A percentile compares a stretch with the other conserved stretches of the same genome.
Conservation (phyloP, 1,284 basidiomycete species). For the Sporisorium reilianum region DNA sequence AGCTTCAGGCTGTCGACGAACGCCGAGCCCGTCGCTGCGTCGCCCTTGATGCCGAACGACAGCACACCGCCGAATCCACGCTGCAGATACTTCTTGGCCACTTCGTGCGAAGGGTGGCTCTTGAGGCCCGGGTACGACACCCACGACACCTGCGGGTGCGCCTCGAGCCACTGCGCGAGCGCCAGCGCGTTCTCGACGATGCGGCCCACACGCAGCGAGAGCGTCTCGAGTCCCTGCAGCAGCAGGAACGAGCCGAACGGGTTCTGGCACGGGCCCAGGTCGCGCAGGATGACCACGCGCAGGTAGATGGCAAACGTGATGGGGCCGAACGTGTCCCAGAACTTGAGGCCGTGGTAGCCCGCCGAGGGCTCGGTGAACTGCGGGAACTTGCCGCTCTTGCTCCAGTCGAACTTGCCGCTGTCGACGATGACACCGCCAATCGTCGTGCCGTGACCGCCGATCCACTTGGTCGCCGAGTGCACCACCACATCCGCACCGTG, state of each 20-base stretch:
- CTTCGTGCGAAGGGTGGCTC: slow-evolving; percentile 76
- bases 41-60: slow-evolving; percentile 83
- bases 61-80: slow-evolving; percentile 80
- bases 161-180: slow-evolving; percentile 80
- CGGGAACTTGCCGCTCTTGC: slow-evolving; percentile 80
- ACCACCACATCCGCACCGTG: slow-evolving; percentile 88
- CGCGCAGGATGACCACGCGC: slow-evolving; percentile 80
- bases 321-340: slow-evolving; percentile 77
- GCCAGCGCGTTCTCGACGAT: slow-evolving; percentile 82
- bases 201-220: slow-evolving; percentile 81
- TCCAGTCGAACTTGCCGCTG: slow-evolving; percentile 87
- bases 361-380: slow-evolving; percentile 84
- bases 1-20: slow-evolving; percentile 82
- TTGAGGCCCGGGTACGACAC: slow-evolving; percentile 83
- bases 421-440: slow-evolving; percentile 87
- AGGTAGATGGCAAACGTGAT: slow-evolving; percentile 81
- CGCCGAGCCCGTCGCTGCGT: slow-evolving; percentile 75
- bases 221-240: slow-evolving; percentile 87
- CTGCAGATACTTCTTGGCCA: slow-evolving; percentile 73
- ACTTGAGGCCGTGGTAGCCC: slow-evolving; percentile 80
- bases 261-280: slow-evolving; percentile 81
- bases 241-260: slow-evolving; percentile 86
- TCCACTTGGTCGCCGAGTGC: slow-evolving; percentile 91
- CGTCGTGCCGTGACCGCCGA: slow-evolving; percentile 88
- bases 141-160: slow-evolving; percentile 81